Percentiles rank a stretch among this genome's conserved stretches.
Evolutionary conservation across 371 early-diverging fungal genomes (phyloP).

Genomic region (Apophysomyces variabilis): DNA sequence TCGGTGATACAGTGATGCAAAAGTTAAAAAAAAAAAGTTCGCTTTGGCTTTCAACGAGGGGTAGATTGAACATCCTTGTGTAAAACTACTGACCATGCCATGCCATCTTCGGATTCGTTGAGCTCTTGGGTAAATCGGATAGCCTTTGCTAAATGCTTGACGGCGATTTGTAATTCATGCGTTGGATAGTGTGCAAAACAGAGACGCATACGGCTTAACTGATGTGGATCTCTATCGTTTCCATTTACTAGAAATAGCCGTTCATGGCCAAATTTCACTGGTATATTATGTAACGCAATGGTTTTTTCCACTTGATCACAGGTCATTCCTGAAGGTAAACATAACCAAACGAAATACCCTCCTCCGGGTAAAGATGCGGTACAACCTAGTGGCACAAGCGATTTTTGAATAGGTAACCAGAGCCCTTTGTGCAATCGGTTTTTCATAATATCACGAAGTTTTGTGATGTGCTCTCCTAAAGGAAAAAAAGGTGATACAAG

Average conservation of each 20-base stretch:
- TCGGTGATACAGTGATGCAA: too few species aligned
- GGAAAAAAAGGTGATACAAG: slow-evolving; percentile 17
- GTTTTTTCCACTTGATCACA: slow-evolving; percentile 20
- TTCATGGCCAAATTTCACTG: slow-evolving; percentile 32
- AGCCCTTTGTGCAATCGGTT: slow-evolving; percentile 32
- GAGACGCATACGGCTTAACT: slow-evolving; percentile 16
- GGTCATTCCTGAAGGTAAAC: slow-evolving; percentile 31
- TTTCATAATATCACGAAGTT: slow-evolving; percentile 17
- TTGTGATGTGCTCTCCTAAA: slow-evolving; percentile 28
- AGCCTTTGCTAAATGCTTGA: slow-evolving; percentile 10
- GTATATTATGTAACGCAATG: slow-evolving; percentile 21
- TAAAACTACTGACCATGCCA: background rate
- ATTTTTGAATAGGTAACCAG: slow-evolving; percentile 26
- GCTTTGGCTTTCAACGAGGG: background rate
- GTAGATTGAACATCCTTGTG: background rate
- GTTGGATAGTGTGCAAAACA: slow-evolving; percentile 26
- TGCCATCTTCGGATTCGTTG: background rate
- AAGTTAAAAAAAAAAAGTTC: background rate
- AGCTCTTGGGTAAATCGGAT: slow-evolving; percentile 5
- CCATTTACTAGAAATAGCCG: slow-evolving; percentile 28
- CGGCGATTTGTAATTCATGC: background rate
- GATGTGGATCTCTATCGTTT: background rate
- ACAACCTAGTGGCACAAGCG: slow-evolving; percentile 42
- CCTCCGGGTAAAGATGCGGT: slow-evolving; percentile 29
- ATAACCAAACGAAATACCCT: slow-evolving; percentile 53